phyloP scores from a whole-genome alignment of 2,329 filamentous ascomycete genomes.

The Aspergillus caelatus region DNA sequence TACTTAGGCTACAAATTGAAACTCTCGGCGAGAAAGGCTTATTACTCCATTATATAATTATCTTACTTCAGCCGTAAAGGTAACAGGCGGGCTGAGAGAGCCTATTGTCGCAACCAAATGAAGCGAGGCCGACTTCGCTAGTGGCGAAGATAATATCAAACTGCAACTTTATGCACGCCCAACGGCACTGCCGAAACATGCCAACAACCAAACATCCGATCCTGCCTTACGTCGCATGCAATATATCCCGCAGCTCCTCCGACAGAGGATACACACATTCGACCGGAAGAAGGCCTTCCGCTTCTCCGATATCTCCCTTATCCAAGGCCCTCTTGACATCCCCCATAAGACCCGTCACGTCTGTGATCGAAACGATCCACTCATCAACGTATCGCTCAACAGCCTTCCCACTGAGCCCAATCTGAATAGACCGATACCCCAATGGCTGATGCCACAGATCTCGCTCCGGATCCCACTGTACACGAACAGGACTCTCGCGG shows the following conservation, averaged over 20 bases:
- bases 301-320: slow-evolving; percentile 39
- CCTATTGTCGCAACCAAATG: too few relatives aligned
- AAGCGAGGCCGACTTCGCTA: too few relatives aligned
- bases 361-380: slow-evolving; percentile 59
- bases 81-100: too few relatives aligned
- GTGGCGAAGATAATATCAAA: too few relatives aligned
- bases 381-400: slow-evolving; percentile 53
- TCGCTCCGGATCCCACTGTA: slow-evolving; percentile 68
- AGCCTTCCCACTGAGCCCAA: slow-evolving; percentile 57
- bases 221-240: slow-evolving; percentile 12
- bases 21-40: neutral
- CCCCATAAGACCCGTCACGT: slow-evolving; percentile 59
- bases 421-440: slow-evolving; percentile 61
- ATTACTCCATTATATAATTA: neutral
- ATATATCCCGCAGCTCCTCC: slow-evolving; percentile 11
- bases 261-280: slow-evolving; percentile 19
- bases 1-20: neutral
- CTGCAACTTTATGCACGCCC: accelerated
- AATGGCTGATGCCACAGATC: slow-evolving; percentile 50
- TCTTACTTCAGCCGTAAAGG: too few relatives aligned
- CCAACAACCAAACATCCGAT: neutral
- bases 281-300: slow-evolving; percentile 12
- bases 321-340: slow-evolving; percentile 51
- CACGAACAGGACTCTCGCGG: slow-evolving; percentile 45
- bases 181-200: neutral